Percentiles rank a stretch among this genome's conserved stretches.
Evolutionary conservation across 225 moss, liverwort and hornwort species (phyloP).

Genomic region (Pseudoscleropodium purum): DNA sequence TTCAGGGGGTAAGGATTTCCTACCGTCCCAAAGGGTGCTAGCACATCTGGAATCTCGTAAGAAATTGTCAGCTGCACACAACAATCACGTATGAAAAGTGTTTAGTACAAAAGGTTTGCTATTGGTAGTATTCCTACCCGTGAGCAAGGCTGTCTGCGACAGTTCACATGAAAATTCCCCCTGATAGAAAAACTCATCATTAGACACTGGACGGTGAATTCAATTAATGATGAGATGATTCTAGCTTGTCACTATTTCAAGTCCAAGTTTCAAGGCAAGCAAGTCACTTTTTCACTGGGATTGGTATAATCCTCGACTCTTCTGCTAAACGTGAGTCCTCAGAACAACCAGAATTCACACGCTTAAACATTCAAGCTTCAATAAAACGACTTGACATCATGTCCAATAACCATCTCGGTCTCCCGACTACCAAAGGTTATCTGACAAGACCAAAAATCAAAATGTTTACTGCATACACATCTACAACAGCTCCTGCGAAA

Average conservation of each 20-base stretch:
- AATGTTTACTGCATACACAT: background rate
- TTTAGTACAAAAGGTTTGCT: background rate
- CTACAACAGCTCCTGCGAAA: background rate
- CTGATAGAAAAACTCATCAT: background rate
- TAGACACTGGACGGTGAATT: background rate
- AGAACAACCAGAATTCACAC: background rate
- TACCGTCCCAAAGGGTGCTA: slow-evolving; percentile 67
- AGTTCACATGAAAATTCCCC: background rate
- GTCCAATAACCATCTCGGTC: background rate
- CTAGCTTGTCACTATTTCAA: background rate
- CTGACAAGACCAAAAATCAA: background rate
- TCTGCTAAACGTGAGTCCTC: background rate
- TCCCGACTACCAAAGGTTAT: background rate
- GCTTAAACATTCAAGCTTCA: background rate
- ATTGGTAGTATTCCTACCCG: background rate
- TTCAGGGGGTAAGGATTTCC: background rate
- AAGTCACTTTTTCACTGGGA: no score
- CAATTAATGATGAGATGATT: background rate
- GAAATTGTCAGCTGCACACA: slow-evolving; percentile 88
- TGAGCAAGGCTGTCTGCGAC: background rate
- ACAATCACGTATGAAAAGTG: background rate
- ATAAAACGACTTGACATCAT: background rate
- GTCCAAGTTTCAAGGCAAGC: background rate
- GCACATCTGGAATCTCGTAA: slow-evolving; percentile 74
- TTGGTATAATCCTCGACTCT: background rate